phyloP scores from a whole-genome alignment of 176 grass and related monocot species.

The Lolium multiflorum region DNA sequence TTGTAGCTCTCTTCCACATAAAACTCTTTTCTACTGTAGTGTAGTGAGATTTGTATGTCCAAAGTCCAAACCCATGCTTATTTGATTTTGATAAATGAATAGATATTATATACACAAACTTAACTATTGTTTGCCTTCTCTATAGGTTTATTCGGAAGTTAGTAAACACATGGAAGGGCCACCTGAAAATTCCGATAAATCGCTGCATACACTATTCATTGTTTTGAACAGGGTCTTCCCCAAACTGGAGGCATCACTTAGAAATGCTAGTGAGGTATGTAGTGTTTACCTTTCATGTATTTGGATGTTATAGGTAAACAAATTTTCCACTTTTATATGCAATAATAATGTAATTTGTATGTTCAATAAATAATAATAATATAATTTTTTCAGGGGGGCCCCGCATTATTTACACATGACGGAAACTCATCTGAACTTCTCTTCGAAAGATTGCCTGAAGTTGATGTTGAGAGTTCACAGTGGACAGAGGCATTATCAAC shows the following conservation, averaged over 20 bases:
- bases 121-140: background rate
- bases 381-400: conserved; percentile 15
- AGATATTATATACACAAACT: conserved; percentile 10
- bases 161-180: conserved; percentile 59
- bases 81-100: conserved; percentile 11
- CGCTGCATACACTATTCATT: conserved; percentile 54
- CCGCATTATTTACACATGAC: background rate
- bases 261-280: conserved; percentile 52
- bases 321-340: conserved; percentile 2
- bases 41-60: background rate
- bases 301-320: conserved; percentile 5
- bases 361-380: background rate
- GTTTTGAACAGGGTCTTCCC: conserved; percentile 67
- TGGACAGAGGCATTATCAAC: conserved; percentile 67
- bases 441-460: conserved; percentile 69
- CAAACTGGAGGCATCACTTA: conserved; percentile 75
- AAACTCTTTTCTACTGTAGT: background rate
- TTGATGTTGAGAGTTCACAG: conserved; percentile 56
- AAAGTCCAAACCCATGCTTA: background rate
- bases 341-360: background rate
- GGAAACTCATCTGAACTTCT: conserved; percentile 21
- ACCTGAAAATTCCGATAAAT: conserved; percentile 78
- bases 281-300: conserved; percentile 40
- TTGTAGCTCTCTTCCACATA: conserved; percentile 5
- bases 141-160: conserved; percentile 81